Conservation (phyloP, 345 rosid species). For the Mangifera indica region DNA sequence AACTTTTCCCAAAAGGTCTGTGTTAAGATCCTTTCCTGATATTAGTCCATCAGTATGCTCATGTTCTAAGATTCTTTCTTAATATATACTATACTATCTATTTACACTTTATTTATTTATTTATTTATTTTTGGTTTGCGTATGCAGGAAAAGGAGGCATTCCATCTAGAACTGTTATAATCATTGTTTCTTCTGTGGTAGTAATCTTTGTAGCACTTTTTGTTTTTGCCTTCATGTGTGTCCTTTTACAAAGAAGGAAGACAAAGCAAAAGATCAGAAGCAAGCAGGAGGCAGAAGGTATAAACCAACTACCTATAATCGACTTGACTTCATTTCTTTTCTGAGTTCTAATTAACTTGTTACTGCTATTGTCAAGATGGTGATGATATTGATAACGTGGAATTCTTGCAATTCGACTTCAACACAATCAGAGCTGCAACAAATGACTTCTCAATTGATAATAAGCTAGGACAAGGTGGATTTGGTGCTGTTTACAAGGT, state of each 20-base stretch:
- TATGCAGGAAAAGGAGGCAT: no score
- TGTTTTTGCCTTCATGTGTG: constrained; percentile 1
- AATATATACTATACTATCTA: no score
- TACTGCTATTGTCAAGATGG: not conserved
- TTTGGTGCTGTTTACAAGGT: constrained; percentile 28
- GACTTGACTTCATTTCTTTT: no score
- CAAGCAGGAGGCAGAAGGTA: not conserved
- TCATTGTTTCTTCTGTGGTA: no score
- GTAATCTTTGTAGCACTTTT: not conserved
- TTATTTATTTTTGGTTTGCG: no score
- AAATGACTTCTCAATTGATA: constrained; percentile 38
- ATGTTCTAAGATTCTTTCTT: no score
- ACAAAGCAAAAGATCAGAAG: not conserved
- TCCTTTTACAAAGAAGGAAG: not conserved
- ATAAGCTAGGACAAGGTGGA: constrained; percentile 49
- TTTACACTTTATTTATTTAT: no score
- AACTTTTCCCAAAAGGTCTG: not conserved
- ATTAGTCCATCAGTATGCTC: no score
- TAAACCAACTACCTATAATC: no score
- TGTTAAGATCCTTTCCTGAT: no score
- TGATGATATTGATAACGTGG: constrained; percentile 13
- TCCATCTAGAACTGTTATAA: no score
- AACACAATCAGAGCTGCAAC: constrained; percentile 38
- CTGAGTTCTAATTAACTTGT: no score
- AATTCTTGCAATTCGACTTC: constrained; percentile 17